These are phyloP conservation scores for Termitomyces sp. DNA, from an alignment of 768 basidiomycete genomes.

Conservation along the genomic window DNA sequence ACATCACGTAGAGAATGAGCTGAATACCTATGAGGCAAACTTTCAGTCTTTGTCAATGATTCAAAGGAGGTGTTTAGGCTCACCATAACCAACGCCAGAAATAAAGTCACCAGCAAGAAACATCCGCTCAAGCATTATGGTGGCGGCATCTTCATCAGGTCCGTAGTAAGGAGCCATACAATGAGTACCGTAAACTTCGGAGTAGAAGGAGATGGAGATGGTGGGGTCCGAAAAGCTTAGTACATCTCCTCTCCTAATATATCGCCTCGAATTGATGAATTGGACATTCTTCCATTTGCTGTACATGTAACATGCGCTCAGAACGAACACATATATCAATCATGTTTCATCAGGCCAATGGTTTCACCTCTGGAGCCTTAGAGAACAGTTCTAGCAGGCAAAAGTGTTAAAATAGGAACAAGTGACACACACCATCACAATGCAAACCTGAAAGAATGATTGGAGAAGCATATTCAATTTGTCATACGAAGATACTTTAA, in stretches of 20 bases:
- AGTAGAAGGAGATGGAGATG: neutral
- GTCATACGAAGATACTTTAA: neutral
- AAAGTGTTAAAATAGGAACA: neutral
- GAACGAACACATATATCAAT: neutral
- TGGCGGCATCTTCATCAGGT: slow-evolving; percentile 21
- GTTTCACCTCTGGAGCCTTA: neutral
- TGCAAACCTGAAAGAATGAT: neutral
- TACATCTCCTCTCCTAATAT: neutral
- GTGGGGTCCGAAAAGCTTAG: neutral
- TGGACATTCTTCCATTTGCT: neutral
- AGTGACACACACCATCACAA: neutral
- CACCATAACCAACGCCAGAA: slow-evolving; percentile 28
- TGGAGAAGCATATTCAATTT: neutral
- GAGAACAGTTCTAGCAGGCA: neutral
- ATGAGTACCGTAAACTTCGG: neutral
- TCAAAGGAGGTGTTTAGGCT: neutral
- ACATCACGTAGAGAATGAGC: slow-evolving; percentile 22
- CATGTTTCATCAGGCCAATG: neutral
- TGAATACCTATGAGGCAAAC: slow-evolving; percentile 19
- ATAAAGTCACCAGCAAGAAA: slow-evolving; percentile 35
- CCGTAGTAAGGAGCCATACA: slow-evolving; percentile 20
- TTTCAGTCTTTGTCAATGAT: neutral
- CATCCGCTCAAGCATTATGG: slow-evolving; percentile 25
- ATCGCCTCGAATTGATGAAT: neutral
- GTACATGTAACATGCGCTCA: neutral